Conservation (phyloP, 495 filamentous ascomycete genomes). For the Penicillium ochrochloron region DNA sequence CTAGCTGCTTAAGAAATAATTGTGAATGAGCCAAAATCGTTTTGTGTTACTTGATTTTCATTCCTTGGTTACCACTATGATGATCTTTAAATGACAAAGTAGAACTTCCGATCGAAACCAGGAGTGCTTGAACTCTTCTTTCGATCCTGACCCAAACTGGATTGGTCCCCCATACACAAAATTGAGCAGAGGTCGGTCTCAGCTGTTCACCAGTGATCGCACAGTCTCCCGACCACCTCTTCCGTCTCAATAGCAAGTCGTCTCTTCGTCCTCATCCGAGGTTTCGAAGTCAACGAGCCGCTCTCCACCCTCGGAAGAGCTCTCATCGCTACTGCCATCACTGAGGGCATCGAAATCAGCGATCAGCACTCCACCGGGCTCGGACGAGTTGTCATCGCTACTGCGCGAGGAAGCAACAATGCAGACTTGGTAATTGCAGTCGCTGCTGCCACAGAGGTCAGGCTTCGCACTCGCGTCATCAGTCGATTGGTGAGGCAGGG, state of each 20-base stretch:
- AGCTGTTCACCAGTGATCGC: not conserved
- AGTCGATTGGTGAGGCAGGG: not conserved
- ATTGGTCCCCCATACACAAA: not conserved
- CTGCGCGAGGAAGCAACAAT: not conserved
- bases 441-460: not conserved
- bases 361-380: not conserved
- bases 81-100: not conserved
- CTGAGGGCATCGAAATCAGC: not conserved
- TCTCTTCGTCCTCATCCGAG: not conserved
- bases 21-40: not conserved
- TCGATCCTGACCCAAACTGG: not conserved
- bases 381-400: too few relatives aligned
- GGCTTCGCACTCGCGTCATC: not conserved
- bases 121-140: not conserved
- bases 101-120: not conserved
- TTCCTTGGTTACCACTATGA: not conserved
- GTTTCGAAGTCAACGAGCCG: not conserved
- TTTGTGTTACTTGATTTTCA: not conserved
- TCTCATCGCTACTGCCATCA: too few relatives aligned
- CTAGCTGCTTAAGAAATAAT: not conserved
- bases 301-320: not conserved
- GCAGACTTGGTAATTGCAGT: not conserved
- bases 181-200: not conserved
- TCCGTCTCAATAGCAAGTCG: not conserved
- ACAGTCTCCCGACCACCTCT: not conserved